These are phyloP conservation scores for Toxicodendron radicans DNA, from an alignment of 345 rosid genomes.

Conservation along the genomic window DNA sequence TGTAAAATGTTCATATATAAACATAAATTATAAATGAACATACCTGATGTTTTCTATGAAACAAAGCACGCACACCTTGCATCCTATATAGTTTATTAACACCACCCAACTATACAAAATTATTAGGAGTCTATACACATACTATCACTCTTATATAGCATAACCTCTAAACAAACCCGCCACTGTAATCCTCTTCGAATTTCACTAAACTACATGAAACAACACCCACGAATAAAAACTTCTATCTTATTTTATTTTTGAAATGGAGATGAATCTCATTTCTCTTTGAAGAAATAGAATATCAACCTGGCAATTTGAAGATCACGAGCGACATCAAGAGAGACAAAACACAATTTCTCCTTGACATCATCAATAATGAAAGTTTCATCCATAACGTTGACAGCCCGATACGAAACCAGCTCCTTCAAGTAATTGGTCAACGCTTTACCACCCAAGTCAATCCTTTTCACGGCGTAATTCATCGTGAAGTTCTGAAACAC, in stretches of 20 bases:
- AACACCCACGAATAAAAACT: too few relatives aligned
- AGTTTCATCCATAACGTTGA: slow-evolving; percentile 85
- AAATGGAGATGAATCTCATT: not conserved
- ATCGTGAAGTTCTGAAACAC: slow-evolving; percentile 74
- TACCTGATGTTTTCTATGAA: not conserved
- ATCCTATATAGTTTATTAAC: not conserved
- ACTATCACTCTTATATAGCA: too few relatives aligned
- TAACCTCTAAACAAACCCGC: too few relatives aligned
- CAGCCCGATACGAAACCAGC: slow-evolving; percentile 70
- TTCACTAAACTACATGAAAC: not conserved
- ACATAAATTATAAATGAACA: not conserved
- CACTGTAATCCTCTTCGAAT: not conserved
- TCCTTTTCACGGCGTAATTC: slow-evolving; percentile 72
- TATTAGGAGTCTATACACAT: not conserved
- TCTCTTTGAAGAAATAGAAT: not conserved
- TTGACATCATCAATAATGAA: slow-evolving; percentile 89
- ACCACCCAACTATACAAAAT: not conserved
- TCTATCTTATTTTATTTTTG: not conserved
- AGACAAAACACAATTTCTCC: slow-evolving; percentile 91
- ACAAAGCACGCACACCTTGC: not conserved
- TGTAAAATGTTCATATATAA: slow-evolving; percentile 13
- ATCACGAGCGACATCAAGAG: slow-evolving; percentile 74
- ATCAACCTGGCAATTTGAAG: slow-evolving; percentile 54
- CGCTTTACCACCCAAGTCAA: slow-evolving; percentile 91
- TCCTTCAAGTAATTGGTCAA: slow-evolving; percentile 90